Percentiles rank a stretch among this genome's conserved stretches.
Conservation (phyloP, 257 asterid genomes). For the Mitragyna speciosa region DNA sequence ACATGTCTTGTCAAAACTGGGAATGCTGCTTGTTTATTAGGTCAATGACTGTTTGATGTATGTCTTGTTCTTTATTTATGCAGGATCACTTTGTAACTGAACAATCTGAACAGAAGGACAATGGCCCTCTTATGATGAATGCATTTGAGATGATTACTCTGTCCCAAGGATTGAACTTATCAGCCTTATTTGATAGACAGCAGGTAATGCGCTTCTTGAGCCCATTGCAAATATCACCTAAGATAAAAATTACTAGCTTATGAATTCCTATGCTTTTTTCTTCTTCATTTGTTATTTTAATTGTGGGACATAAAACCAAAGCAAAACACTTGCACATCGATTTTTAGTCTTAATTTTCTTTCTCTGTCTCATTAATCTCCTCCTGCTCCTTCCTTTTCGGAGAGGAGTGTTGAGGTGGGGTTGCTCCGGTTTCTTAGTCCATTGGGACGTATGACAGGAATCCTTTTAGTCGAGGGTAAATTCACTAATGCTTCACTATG, state of each 20-base stretch:
- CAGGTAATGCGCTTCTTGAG: conserved; percentile 40
- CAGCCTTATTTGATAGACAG: conserved; percentile 91
- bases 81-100: conserved; percentile 86
- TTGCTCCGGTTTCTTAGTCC: neutral
- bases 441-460: neutral
- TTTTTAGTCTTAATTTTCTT: neutral
- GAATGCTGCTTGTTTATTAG: neutral
- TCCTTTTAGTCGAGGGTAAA: neutral
- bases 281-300: no score
- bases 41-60: neutral
- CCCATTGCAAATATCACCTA: neutral
- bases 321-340: neutral
- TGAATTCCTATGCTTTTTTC: neutral
- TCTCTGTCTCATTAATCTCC: neutral
- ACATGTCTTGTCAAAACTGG: neutral
- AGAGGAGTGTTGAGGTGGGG: neutral
- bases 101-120: conserved; percentile 42
- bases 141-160: conserved; percentile 98
- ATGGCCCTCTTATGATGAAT: conserved; percentile 86
- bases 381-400: neutral
- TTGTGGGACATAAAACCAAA: conserved; percentile 3
- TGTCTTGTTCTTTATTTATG: conserved; percentile 27
- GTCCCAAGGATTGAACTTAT: conserved; percentile 92
- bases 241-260: neutral
- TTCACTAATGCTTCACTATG: neutral